Evolutionary conservation across 228 moss, liverwort and hornwort genomes (phyloP).

Genomic region (Sphagnum magellanicum): DNA sequence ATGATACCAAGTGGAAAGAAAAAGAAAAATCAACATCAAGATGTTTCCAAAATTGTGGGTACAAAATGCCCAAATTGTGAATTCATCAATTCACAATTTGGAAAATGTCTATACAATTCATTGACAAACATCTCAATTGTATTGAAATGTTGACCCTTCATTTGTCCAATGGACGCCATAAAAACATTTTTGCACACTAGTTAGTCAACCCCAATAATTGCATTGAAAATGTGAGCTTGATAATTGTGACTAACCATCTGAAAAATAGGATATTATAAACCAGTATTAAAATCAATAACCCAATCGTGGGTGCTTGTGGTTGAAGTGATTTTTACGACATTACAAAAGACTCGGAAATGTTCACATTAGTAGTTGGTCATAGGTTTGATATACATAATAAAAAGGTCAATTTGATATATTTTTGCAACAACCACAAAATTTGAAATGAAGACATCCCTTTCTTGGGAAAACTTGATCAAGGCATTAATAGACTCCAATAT

Average conservation of each 20-base stretch:
- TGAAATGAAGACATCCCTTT: not conserved
- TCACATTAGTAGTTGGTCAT: not conserved
- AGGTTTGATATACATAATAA: not conserved
- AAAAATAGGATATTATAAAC: not conserved
- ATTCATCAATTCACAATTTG: not conserved
- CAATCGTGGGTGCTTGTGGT: not conserved
- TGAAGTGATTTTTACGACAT: not conserved
- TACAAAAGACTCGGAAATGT: not conserved
- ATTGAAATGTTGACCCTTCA: not conserved
- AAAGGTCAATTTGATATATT: not conserved
- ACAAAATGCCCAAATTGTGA: not conserved
- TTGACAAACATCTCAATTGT: not conserved
- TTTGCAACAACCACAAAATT: not conserved
- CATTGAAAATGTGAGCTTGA: not conserved
- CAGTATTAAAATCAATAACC: not conserved
- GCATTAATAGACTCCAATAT: not conserved
- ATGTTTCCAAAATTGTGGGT: not conserved
- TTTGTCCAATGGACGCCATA: not conserved
- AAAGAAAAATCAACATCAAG: not conserved
- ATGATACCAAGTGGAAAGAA: not conserved
- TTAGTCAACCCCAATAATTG: not conserved
- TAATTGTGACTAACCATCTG: not conserved
- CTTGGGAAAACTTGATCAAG: not conserved
- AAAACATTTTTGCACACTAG: not conserved
- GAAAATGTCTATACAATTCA: not conserved